Conservation (phyloP, 148 eudicot genomes). For the Nepenthes mirabilis region DNA sequence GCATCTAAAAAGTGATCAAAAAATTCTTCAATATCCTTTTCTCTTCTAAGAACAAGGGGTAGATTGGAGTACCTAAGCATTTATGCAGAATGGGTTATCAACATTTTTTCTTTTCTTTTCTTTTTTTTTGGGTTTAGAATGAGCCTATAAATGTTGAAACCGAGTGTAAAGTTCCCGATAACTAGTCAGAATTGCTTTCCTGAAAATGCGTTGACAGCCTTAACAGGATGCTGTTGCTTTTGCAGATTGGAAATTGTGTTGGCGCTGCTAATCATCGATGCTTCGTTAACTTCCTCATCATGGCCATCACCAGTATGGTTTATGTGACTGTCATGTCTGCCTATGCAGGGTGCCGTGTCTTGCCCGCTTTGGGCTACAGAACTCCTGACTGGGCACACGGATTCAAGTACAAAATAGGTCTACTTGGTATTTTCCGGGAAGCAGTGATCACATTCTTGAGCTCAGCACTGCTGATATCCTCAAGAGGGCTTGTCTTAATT, state of each 20-base stretch:
- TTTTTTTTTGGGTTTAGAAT: no score
- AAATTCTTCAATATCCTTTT: no score
- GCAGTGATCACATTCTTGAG: conserved; percentile 32
- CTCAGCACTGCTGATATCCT: conserved; percentile 44
- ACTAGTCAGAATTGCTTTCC: no score
- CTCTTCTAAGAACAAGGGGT: no score
- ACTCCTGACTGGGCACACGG: conserved; percentile 11
- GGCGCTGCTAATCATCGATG: conserved; percentile 74
- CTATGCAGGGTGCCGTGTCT: conserved; percentile 27
- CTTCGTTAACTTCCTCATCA: conserved; percentile 67
- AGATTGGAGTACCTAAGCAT: no score
- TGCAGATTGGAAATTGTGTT: conserved; percentile 96
- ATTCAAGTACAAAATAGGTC: conserved; percentile 12
- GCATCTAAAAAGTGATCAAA: no score
- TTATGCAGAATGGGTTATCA: no score
- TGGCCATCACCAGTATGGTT: conserved; percentile 51
- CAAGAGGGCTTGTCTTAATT: conserved; percentile 62
- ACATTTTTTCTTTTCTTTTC: no score
- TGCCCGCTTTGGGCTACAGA: conserved; percentile 38
- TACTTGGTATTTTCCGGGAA: conserved; percentile 22
- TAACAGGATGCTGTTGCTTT: neutral
- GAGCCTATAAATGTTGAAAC: no score
- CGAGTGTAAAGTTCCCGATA: no score
- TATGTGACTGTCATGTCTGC: conserved; percentile 52
- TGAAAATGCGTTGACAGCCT: no score